Evolutionary conservation across 257 asterid genomes (phyloP), one percentile per base, ranked within the genome.

Genomic region (Capsicum pubescens): DNA sequence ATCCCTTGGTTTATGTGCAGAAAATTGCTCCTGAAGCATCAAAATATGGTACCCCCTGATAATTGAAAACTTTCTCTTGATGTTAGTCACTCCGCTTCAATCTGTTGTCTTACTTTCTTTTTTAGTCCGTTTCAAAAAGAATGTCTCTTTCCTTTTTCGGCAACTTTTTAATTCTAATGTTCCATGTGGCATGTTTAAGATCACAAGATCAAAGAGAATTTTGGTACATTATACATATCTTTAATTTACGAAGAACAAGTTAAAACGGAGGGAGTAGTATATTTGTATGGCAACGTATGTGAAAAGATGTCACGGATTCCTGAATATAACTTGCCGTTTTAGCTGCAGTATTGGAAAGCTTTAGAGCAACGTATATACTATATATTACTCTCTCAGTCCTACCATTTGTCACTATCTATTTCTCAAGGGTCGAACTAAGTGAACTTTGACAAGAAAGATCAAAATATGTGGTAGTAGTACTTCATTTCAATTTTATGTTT

Each of bases 21-120:
- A 90, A 81, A 79, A 87, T 90, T 26, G 81, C 89, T 58, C 85
- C 87, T 2, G 91, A 90, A 83, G 93, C 91, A 50, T 90, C 93
- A 74, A 87, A 86, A 87, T 90, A 44, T 50, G 93, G 93, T 90
- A 88, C 39, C 8, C 8, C 12, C 15, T 61, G 44, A 81, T 4
- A 42, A 80, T 21, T 0, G 39, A 50, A n/a, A 80, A 39, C n/a
- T 50, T 21, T 54, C 60, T 26, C 59, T 26, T 9, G 26, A 13
- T 76, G 32, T 69, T 69, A 19, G 48, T 77, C 44, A 39, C 44
- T 39, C 44, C 44, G 44, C 5, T 39, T 39, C 44, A 39, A 39
- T 39, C 0, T 39, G 44, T 39, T 39, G 44, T 39, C 44, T 39
- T 39, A 39, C 44, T 39, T 39, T 39, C 5, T 39, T 39, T 39